Evolutionary conservation across 1,284 basidiomycete genomes (phyloP).

Genomic region (Ustilago trichophora): DNA sequence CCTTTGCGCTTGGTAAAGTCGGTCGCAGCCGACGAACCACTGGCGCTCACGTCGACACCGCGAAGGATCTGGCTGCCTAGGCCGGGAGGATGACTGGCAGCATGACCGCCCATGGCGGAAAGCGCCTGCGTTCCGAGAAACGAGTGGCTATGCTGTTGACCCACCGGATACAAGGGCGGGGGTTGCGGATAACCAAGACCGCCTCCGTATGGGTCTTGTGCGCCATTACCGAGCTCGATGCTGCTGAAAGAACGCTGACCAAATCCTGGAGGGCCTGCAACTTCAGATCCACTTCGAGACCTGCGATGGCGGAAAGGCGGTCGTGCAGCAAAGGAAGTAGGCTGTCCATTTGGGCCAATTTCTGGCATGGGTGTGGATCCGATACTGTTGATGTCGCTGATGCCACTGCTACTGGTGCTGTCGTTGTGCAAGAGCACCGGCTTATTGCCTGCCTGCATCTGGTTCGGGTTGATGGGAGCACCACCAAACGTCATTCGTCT

Average conservation of each 20-base stretch:
- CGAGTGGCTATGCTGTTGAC: constrained; percentile 27
- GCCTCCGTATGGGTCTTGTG: constrained; percentile 9
- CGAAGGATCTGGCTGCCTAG: constrained; percentile 46
- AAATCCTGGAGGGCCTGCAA: constrained; percentile 18
- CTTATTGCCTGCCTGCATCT: constrained; percentile 16
- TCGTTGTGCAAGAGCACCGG: constrained; percentile 26
- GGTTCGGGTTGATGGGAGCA: constrained; percentile 17
- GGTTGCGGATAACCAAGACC: constrained; percentile 23
- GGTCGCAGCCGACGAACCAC: constrained; percentile 46
- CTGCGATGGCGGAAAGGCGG: constrained; percentile 38
- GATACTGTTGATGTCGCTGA: constrained; percentile 22
- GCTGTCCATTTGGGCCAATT: constrained; percentile 13
- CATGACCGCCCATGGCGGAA: constrained; percentile 41
- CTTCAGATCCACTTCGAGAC: constrained; percentile 34
- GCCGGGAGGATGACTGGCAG: constrained; percentile 52
- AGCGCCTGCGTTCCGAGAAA: constrained; percentile 35
- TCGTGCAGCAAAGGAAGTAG: constrained; percentile 8
- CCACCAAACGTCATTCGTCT: constrained; percentile 47
- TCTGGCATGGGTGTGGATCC: constrained; percentile 15
- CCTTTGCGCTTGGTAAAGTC: constrained; percentile 62
- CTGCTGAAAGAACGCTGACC: constrained; percentile 26
- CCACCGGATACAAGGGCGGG: constrained; percentile 22
- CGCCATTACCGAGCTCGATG: constrained; percentile 16
- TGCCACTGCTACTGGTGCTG: constrained; percentile 29
- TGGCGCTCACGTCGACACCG: constrained; percentile 48